Base-by-base conservation (phyloP, 2,329 filamentous ascomycete species). In the Penicillium aurantiogriseum region DNA sequence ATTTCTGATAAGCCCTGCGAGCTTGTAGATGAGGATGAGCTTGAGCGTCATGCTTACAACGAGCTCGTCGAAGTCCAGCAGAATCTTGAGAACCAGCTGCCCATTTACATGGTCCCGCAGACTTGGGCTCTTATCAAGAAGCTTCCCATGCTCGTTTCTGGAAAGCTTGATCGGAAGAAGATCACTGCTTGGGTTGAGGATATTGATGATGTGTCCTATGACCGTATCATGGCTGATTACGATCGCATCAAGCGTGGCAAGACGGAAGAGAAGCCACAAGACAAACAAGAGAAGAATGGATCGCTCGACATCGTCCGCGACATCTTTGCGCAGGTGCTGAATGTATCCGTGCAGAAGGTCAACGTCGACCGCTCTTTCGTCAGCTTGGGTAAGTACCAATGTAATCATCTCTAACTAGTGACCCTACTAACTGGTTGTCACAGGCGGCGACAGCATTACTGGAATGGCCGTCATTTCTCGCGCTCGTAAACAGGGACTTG, bases 61-160 rank as follows among this genome's bases (percentile, higher is more conserved):
- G 66, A 69, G 21, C 69, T 77, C 25, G 71, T 66, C 19, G 63
- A 65, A 5, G 67, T 69, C 17, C 77, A 67, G 51, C 77, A 75
- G 53, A 74, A 64, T 31, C 70, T 79, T 21, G 71, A 75, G 48
- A 67, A 71, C 31, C 75, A 79, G 48, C 67, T 81, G 8, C 75
- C 78, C 8, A 72, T 77, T 5, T 79, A 79, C 61, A 76, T 80
- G 74, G 68, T 79, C 8, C 79, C 79, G 0, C 76, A 74, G 58
- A 66, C 59, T 49, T 73, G 75, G 74, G 65, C 71, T 60, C 74
- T 75, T 4, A 67, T 79, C 35, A 63, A 72, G 58, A 59, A 71
- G n/a, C 58, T 81, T 11, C 77, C 78, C 2, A 69, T 72, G 68
- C 67, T 74, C n/a, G 69, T 72, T 0, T 70, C 66, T 13, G 72